Percentiles rank a stretch among this genome's conserved stretches.
phyloP scores from a whole-genome alignment of 495 filamentous ascomycete species.

The Penicillium angulare region DNA sequence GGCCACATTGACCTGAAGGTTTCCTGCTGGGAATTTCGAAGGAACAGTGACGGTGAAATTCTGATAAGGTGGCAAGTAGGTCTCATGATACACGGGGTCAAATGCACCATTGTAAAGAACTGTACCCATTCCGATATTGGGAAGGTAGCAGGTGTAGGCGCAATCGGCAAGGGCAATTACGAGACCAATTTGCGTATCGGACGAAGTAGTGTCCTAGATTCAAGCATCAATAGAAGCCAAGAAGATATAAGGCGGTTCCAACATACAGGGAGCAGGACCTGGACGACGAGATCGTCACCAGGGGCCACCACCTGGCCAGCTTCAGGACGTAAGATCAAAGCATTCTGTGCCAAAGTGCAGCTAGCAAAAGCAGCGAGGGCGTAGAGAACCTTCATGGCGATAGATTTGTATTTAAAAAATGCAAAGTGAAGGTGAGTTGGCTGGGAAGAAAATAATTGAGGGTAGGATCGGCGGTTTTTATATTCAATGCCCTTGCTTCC shows the following conservation, averaged over 20 bases:
- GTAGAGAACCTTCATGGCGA: no score
- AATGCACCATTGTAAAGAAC: neutral
- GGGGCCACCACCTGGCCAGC: neutral
- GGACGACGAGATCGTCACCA: neutral
- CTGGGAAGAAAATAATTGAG: no score
- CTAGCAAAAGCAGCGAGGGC: neutral
- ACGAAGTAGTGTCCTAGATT: neutral
- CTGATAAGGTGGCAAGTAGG: neutral
- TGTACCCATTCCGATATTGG: neutral
- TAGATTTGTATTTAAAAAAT: no score
- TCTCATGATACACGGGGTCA: slow-evolving; percentile 1
- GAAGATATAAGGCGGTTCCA: neutral
- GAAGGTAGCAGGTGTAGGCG: neutral
- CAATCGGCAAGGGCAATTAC: neutral
- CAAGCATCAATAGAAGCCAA: neutral
- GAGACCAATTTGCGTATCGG: neutral
- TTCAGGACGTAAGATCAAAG: neutral
- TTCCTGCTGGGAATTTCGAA: neutral
- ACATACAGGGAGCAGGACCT: neutral
- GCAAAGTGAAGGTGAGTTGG: no score
- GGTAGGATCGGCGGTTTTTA: no score
- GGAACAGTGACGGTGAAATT: neutral
- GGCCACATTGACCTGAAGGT: neutral
- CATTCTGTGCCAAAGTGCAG: neutral
- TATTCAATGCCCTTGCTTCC: no score